phyloP scores from a whole-genome alignment of 2,329 filamentous ascomycete genomes.

The Phaeophleospora eucalypticola region DNA sequence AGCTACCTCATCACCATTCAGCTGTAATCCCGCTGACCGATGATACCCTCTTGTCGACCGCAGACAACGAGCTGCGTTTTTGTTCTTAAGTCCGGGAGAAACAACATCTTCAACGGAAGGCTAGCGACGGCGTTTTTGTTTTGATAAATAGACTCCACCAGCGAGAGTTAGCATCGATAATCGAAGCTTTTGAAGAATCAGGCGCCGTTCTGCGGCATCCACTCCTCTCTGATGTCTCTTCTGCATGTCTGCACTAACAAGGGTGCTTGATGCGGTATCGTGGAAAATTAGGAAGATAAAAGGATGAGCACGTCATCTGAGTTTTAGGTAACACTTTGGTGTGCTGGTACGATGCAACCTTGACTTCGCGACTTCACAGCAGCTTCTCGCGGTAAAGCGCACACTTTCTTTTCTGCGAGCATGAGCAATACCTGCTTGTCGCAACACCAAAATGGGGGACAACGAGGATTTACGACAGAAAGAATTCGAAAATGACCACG shows the following conservation, averaged over 20 bases:
- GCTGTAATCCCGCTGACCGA: not conserved
- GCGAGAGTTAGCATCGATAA: not conserved
- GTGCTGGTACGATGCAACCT: not conserved
- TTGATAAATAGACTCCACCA: not conserved
- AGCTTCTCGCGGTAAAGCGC: no score
- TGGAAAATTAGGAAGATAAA: not conserved
- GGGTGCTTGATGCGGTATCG: not conserved
- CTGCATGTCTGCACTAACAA: no score
- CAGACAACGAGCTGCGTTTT: not conserved
- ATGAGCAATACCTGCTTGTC: no score
- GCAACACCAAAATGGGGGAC: no score
- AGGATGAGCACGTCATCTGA: not conserved
- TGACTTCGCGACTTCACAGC: not conserved
- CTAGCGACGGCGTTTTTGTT: not conserved
- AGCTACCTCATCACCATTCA: not conserved
- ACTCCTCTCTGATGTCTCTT: no score
- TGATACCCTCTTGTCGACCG: not conserved
- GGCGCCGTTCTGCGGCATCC: no score
- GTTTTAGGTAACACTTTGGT: not conserved
- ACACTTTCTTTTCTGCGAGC: no score
- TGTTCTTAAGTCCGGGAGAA: not conserved
- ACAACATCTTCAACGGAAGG: no score
- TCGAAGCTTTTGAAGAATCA: no score
- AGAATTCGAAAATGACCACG: no score
- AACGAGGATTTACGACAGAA: no score